Evolutionary conservation across 1,284 basidiomycete species (phyloP), one percentile per base, ranked within the genome.

Genomic region (Trametes hirsuta): DNA sequence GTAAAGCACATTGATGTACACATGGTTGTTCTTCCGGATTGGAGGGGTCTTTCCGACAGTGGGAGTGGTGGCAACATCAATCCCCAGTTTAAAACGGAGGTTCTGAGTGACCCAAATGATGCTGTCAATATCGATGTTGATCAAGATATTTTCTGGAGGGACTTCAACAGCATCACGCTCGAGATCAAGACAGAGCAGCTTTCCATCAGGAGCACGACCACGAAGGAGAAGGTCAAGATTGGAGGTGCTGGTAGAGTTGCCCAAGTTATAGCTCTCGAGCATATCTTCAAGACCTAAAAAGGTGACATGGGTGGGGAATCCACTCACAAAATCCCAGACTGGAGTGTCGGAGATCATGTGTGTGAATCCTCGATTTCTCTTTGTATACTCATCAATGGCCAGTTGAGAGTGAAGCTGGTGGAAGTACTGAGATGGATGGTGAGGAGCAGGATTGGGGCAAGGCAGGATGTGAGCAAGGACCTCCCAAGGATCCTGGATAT

Each of bases 1-100:
- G 10, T 22, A 24, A 15, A 51, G 49, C 14, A 51, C 15, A 6
- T 36, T 30, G 37, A 41, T 37, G 14, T 39, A 51, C 36, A 51
- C 49, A 14, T 51, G 49, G 15, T 51, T 51, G 36, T 41, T 51
- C 12, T 51, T 51, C 9, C 49, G 49, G 22, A 51, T 51, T 5
- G 49, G 49, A 5, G 49, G 49, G 5, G 24, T 12, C 12, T 25
- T 51, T 6, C 39, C 39, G 21, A 51, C 36, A 6, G 49, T 51
- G 15, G 49, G 49, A 9, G 36, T 51, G 18, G 21, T 39, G 14
- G 49, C 49, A 25, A 51, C 12, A 25, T 21, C 8, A 11, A 41
- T 41, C 22, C 15, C 14, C 10, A 4, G 6, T 6, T 14, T 40
- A 9, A 51, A 30, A 4, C 24, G 15, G 12, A 51, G 21, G 6